These are phyloP conservation scores for Isoetes taiwanensis DNA, from an alignment of 75 land plant genomes.

Conservation along the genomic window DNA sequence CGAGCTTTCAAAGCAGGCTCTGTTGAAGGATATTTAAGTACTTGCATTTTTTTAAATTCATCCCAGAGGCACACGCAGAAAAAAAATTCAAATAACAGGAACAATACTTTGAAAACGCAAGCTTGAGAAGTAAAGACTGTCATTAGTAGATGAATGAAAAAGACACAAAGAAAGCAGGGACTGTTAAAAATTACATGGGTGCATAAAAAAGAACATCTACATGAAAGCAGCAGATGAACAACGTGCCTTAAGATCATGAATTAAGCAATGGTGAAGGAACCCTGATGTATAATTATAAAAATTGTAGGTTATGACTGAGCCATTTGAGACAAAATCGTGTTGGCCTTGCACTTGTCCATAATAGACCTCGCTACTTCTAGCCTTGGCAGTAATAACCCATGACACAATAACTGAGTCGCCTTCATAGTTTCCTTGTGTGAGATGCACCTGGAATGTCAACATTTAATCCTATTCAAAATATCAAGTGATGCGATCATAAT, in stretches of 20 bases:
- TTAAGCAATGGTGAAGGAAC: slow-evolving; percentile 39
- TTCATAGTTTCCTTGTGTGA: slow-evolving; percentile 84
- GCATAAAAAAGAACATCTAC: no score
- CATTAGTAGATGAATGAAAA: no score
- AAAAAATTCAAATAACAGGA: no score
- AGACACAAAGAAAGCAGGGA: no score
- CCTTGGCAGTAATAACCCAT: slow-evolving; percentile 55
- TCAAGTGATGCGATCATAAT: no score
- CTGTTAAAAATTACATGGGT: no score
- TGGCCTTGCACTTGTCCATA: slow-evolving; percentile 40
- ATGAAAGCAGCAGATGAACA: no score
- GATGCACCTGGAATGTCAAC: slow-evolving; percentile 90
- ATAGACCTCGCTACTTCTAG: slow-evolving; percentile 35
- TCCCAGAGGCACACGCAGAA: background rate
- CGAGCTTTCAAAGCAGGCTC: background rate
- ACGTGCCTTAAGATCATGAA: slow-evolving; percentile 26
- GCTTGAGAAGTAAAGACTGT: no score
- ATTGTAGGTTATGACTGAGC: slow-evolving; percentile 26
- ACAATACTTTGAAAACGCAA: no score
- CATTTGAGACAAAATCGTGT: slow-evolving; percentile 22
- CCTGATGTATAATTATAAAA: slow-evolving; percentile 57
- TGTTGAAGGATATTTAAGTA: background rate
- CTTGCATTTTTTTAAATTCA: background rate
- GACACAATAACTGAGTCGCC: slow-evolving; percentile 73
- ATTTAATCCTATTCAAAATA: no score